Evolutionary conservation across 2,329 filamentous ascomycete genomes (phyloP).

Genomic region (Cordyceps tenuipes): DNA sequence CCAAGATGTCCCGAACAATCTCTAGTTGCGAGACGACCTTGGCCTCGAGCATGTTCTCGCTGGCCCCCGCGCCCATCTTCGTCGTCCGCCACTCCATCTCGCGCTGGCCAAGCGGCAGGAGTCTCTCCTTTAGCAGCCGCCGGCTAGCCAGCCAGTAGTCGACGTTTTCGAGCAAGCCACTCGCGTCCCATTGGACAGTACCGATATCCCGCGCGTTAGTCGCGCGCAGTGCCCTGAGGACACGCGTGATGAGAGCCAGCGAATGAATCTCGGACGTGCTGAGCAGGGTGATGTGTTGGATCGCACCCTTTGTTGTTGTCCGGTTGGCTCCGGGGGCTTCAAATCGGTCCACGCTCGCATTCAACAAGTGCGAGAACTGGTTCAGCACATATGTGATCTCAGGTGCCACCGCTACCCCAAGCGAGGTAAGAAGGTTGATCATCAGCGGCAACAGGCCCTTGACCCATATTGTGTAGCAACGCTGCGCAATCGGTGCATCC

Average conservation of each 20-base stretch:
- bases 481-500: constrained; percentile 54
- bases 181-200: constrained; percentile 65
- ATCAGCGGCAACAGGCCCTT: constrained; percentile 81
- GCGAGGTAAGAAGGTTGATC: constrained; percentile 75
- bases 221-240: constrained; percentile 58
- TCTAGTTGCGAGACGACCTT: constrained; percentile 64
- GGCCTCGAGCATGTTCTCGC: constrained; percentile 63
- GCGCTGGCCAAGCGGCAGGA: constrained; percentile 63
- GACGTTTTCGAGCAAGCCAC: constrained; percentile 67
- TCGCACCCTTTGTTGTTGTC: constrained; percentile 39
- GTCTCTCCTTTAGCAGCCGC: constrained; percentile 59
- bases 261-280: constrained; percentile 72
- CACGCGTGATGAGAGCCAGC: constrained; percentile 64
- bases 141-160: constrained; percentile 70
- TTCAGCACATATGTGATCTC: constrained; percentile 85
- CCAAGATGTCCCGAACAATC: constrained; percentile 47
- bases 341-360: constrained; percentile 63
- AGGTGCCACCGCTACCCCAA: constrained; percentile 72
- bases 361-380: constrained; percentile 73
- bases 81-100: constrained; percentile 56
- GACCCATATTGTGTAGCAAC: constrained; percentile 85
- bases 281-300: constrained; percentile 62
- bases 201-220: constrained; percentile 66
- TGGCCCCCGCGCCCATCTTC: constrained; percentile 29
- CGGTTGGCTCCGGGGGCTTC: constrained; percentile 51